Evolutionary conservation across 768 basidiomycete genomes (phyloP).

Genomic region (Russula olivacea): DNA sequence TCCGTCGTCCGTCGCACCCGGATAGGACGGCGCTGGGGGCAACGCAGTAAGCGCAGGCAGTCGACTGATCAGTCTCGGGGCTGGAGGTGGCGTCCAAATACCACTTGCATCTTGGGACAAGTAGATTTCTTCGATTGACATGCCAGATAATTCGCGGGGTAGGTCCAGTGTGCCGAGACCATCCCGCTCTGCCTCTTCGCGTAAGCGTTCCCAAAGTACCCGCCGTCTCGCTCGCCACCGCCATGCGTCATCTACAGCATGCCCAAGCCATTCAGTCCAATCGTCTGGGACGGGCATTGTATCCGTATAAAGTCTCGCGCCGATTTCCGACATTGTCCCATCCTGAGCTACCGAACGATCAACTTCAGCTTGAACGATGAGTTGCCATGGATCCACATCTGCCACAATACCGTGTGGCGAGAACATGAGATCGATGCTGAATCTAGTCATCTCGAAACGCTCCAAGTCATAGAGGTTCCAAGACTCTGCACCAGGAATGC

Average conservation of each 20-base stretch:
- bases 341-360: conserved; percentile 1
- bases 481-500: conserved; percentile 16
- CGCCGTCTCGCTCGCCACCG: conserved; percentile 22
- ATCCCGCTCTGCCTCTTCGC: conserved; percentile 22
- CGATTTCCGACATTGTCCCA: background rate
- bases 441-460: conserved; percentile 21
- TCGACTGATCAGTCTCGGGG: conserved; percentile 16
- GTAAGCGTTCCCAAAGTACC: conserved; percentile 23
- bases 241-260: conserved; percentile 15
- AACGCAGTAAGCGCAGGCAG: conserved; percentile 8
- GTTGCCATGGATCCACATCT: conserved; percentile 18
- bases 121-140: conserved; percentile 15
- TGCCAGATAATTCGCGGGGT: conserved; percentile 17
- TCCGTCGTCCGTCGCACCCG: conserved; percentile 6
- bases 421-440: conserved; percentile 20
- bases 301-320: background rate
- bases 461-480: conserved; percentile 22
- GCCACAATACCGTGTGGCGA: conserved; percentile 14
- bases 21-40: conserved; percentile 4
- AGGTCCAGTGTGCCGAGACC: conserved; percentile 12
- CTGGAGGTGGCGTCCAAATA: conserved; percentile 18
- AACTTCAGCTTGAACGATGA: conserved; percentile 17
- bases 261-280: conserved; percentile 20
- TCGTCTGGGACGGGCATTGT: conserved; percentile 6
- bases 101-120: background rate